Evolutionary conservation across 164 flowering plant genomes (phyloP), one percentile per base, ranked within the genome.

Genomic region (Magnolia officinalis): DNA sequence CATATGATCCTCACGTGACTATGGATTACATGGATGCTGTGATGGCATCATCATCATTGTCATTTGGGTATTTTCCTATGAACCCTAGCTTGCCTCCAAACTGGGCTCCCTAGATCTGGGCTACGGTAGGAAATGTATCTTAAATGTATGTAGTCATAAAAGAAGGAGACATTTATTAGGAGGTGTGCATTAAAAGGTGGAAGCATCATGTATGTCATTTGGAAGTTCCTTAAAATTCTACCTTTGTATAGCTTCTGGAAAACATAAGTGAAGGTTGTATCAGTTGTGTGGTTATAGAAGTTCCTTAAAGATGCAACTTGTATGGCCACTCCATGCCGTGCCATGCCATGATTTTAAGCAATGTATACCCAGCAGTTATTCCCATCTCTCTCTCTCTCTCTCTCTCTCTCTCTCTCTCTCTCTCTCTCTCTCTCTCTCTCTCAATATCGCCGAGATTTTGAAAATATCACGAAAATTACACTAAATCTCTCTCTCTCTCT

Each of bases 31-130:
- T 82, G 45, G 84, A 84, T 61, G 74, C 81, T 50, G 67, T 81
- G 70, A 78, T 86, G 77, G 72, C 82, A 61, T 78, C 84, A 18
- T 77, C 79, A 31, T 78, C 87, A n/a, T 71, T 83, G 37, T 74
- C 77, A 74, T 51, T 82, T 69, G 76, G 71, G 66, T 80, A 76
- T 72, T 67, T 80, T 80, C 73, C 74, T 29, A 61, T 79, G 72
- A 85, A 81, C 87, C 84, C 88, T 73, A 82, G 21, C 76, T 52
- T 80, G 49, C 72, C 77, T 77, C 73, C 78, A 72, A 77, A 78
- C 72, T 86, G 85, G 85, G 78, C 51, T 10, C 50, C 75, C 18
- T 73, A 37, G 21, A 16, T 55, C 18, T 55, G 61, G 61, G 16
- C 50, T 37, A 31, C 14, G 8, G 37, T 65, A 65, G 68, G 68